Evolutionary conservation across 2,329 filamentous ascomycete species (phyloP).

Genomic region (Sporothrix brasiliensis): DNA sequence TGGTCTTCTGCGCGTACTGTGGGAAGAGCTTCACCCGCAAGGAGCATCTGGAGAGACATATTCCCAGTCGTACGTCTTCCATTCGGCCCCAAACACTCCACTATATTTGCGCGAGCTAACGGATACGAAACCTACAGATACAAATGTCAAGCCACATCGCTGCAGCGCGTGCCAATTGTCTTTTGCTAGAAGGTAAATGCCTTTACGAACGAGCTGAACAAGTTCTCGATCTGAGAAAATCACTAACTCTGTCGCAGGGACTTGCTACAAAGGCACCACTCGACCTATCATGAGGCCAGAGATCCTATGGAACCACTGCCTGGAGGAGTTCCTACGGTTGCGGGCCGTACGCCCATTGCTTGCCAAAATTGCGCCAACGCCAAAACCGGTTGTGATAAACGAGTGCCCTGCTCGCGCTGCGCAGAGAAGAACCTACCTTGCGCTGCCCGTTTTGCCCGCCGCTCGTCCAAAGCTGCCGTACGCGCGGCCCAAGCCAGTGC

Average conservation of each 20-base stretch:
- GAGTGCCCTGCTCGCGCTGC: conserved; percentile 54
- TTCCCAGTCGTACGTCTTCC: conserved; percentile 52
- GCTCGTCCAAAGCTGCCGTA: conserved; percentile 53
- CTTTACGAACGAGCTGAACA: neutral
- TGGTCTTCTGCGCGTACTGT: conserved; percentile 58
- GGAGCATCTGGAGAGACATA: conserved; percentile 59
- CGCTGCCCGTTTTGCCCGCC: conserved; percentile 54
- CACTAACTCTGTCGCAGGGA: conserved; percentile 46
- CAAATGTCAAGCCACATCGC: conserved; percentile 58
- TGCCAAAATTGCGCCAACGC: conserved; percentile 55
- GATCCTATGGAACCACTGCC: conserved; percentile 52
- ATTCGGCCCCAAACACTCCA: neutral
- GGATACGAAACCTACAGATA: conserved; percentile 46
- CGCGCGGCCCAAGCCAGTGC: conserved; percentile 49
- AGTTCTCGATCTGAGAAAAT: neutral
- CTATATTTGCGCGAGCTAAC: conserved; percentile 24
- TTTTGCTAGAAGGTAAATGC: conserved; percentile 53
- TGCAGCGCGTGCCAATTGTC: conserved; percentile 54
- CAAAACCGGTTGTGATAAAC: conserved; percentile 57
- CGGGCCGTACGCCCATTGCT: conserved; percentile 52
- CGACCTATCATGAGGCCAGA: conserved; percentile 55
- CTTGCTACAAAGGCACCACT: conserved; percentile 55
- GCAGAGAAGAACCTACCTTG: conserved; percentile 54
- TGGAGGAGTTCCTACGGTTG: conserved; percentile 49
- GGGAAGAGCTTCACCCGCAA: conserved; percentile 59